Evolutionary conservation across 306 rosid species (phyloP), one percentile per base, ranked within the genome.

Genomic region (Fragaria nilgerrensis): DNA sequence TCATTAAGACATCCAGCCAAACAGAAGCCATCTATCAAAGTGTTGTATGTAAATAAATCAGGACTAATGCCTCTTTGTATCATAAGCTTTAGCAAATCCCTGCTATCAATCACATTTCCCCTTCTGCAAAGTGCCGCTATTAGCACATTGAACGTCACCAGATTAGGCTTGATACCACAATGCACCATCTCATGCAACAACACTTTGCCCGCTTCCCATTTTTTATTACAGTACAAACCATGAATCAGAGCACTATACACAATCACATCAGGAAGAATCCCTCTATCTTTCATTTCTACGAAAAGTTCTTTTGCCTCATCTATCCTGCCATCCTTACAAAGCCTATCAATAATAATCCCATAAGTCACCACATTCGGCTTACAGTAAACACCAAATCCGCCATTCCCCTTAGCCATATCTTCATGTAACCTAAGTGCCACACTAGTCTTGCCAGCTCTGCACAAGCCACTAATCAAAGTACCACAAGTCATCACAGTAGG

Each of bases 141-240:
- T 37, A 77, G 70, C 73, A 80, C 81, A 70, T 73, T 88, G 41
- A 80, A 86, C 3, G 84, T 86, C 65, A 86, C 78, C 52, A 73
- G 49, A 71, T 84, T 77, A 49, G 89, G 89, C 59, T 8, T 79
- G 68, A 88, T 74, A n/a, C 89, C 92, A 29, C 62, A 85, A 73
- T 84, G 83, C 14, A 82, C 79, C 90, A 88, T 86, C 80, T 88
- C 86, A 76, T 49, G 45, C 2, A 82, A 80, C 84, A 82, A n/a
- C 61, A 47, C 47, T 72, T 77, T 81, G 3, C 86, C 87, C 73
- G 70, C 84, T 76, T 80, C 77, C 85, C 77, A 84, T 34, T 82
- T 83, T 63, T 82, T 88, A 9, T 66, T 75, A 39, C 8, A 64
- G 50, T 83, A 82, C 55, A 86, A 82, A 32, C 86, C 86, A 81